Evolutionary conservation across 179 eudicot species (phyloP).

Genomic region (Silene coronaria): DNA sequence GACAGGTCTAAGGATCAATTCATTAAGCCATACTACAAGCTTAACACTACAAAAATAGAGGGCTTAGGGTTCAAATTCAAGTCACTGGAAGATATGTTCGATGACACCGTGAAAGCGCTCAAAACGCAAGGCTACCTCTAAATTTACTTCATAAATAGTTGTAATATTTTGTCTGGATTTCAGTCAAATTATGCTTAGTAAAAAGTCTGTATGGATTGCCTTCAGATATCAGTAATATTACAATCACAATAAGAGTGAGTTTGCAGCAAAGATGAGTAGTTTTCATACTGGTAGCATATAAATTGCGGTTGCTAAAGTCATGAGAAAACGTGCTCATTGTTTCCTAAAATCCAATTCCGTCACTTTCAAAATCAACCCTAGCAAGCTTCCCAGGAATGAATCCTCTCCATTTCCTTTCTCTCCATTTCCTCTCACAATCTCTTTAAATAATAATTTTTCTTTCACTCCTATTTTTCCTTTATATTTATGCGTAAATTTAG

Average conservation of each 20-base stretch:
- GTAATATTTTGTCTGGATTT: not conserved
- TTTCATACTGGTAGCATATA: not conserved
- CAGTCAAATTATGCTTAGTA: not conserved
- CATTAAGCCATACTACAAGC: slow-evolving; percentile 55
- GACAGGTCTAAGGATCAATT: slow-evolving; percentile 54
- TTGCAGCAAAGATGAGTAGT: not conserved
- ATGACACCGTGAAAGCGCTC: slow-evolving; percentile 61
- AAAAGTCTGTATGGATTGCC: not conserved
- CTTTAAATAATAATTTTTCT: no score
- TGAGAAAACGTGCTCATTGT: no score
- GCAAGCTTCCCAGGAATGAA: no score
- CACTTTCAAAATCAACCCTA: no score
- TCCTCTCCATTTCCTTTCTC: no score
- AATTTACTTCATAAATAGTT: not conserved
- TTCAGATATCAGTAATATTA: not conserved
- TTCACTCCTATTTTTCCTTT: no score
- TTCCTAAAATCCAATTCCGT: no score
- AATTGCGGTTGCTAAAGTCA: no score
- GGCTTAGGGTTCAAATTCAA: slow-evolving; percentile 81
- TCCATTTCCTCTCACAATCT: no score
- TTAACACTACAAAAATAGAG: slow-evolving; percentile 57
- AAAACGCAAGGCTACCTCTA: slow-evolving; percentile 58
- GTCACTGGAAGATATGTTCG: slow-evolving; percentile 81
- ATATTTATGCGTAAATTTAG: no score
- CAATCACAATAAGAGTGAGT: not conserved